Evolutionary conservation across 225 moss, liverwort and hornwort genomes (phyloP).

Genomic region (Pleurozium schreberi): DNA sequence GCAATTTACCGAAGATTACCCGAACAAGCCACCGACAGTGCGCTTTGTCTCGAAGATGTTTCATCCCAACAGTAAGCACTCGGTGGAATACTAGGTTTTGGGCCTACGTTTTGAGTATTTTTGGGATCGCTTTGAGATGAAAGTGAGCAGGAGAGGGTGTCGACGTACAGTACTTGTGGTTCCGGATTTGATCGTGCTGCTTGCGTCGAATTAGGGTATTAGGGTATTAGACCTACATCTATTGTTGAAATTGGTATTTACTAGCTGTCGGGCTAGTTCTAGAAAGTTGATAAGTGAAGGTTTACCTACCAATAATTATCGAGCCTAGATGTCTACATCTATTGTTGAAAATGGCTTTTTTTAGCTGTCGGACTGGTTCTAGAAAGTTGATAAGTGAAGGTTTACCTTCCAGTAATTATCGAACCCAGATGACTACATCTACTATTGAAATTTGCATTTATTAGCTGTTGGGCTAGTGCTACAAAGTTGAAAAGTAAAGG

Average conservation of each 20-base stretch:
- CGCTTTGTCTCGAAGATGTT: slow-evolving; percentile 99
- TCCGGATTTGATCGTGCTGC: neutral
- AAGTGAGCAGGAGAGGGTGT: neutral
- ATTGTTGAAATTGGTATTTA: neutral
- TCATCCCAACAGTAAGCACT: slow-evolving; percentile 81
- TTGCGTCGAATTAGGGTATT: too few species aligned
- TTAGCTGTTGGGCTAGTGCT: rapidly evolving
- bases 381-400: too few species aligned
- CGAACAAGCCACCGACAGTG: slow-evolving; percentile 96
- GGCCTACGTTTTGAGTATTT: neutral
- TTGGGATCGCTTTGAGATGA: neutral
- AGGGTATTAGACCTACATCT: too few species aligned
- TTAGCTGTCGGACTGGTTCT: too few species aligned
- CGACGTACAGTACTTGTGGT: neutral
- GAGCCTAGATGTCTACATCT: neutral
- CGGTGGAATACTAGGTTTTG: neutral
- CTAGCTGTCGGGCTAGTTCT: rapidly evolving
- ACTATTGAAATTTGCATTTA: too few species aligned
- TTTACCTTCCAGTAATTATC: too few species aligned
- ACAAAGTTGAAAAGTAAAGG: neutral
- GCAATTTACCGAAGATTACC: slow-evolving; percentile 97
- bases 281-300: neutral
- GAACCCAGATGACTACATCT: too few species aligned
- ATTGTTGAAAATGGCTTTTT: neutral
- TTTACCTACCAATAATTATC: neutral